These are phyloP conservation scores for Fusarium marasasianum DNA, from an alignment of 2,329 filamentous ascomycete genomes.

Conservation along the genomic window DNA sequence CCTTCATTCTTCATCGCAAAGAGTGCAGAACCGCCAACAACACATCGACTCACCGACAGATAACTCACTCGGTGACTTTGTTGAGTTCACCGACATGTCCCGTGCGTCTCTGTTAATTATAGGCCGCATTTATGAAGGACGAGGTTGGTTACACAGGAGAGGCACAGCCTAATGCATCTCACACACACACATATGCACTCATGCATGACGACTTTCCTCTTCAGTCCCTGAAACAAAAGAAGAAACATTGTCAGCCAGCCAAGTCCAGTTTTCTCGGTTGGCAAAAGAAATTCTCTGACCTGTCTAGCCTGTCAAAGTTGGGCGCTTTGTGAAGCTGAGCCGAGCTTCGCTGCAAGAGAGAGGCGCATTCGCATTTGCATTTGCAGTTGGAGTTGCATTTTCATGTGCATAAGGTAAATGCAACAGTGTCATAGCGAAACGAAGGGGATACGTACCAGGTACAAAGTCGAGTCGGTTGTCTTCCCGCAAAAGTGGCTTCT, in stretches of 20 bases:
- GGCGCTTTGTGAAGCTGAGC: conserved; percentile 21
- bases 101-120: background rate
- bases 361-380: conserved; percentile 11
- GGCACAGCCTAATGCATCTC: conserved; percentile 4
- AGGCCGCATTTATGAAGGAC: conserved; percentile 9
- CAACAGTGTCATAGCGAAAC: background rate
- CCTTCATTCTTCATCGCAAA: background rate
- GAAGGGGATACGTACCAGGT: background rate
- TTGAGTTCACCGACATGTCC: conserved; percentile 25
- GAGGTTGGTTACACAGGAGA: conserved; percentile 12
- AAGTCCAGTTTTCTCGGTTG: background rate
- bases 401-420: background rate
- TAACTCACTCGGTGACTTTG: conserved; percentile 7
- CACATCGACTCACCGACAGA: conserved; percentile 14
- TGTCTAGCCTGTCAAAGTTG: background rate
- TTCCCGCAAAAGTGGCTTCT: conserved; percentile 36
- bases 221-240: conserved; percentile 12
- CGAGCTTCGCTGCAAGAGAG: conserved; percentile 24
- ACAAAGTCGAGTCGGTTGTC: conserved; percentile 29
- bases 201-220: background rate
- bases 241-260: background rate
- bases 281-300: background rate
- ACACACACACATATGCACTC: background rate
- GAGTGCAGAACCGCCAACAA: background rate
- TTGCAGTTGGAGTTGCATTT: background rate